A percentile compares a stretch with the other conserved stretches of the same genome.
Evolutionary conservation across 1,284 basidiomycete genomes (phyloP).

Genomic region (Cystobasidiaceae sp.): DNA sequence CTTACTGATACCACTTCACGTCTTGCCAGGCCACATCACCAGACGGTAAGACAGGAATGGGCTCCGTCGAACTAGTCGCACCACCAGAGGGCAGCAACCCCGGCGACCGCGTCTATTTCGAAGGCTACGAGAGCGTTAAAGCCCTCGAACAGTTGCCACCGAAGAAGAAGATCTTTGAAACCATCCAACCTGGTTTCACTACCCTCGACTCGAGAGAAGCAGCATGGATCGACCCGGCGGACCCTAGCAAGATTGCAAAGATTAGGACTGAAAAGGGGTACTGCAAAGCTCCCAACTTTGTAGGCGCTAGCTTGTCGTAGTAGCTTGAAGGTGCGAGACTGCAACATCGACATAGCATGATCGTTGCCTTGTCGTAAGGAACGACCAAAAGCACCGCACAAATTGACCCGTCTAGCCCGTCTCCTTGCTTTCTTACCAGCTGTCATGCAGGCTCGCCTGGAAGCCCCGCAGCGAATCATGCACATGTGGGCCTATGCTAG

Average conservation of each 20-base stretch:
- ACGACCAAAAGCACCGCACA: background rate
- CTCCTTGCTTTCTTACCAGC: no score
- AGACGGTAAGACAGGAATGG: conserved; percentile 63
- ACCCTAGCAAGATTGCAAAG: conserved; percentile 65
- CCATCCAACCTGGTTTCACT: conserved; percentile 73
- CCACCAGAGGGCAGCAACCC: conserved; percentile 80
- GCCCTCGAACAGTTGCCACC: conserved; percentile 51
- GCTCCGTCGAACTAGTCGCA: conserved; percentile 72
- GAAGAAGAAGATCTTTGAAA: conserved; percentile 96
- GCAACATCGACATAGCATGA: background rate
- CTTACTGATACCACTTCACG: background rate
- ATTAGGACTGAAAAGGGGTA: conserved; percentile 80
- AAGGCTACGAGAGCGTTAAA: conserved; percentile 54
- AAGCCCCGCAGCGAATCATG: no score
- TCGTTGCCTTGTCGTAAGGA: background rate
- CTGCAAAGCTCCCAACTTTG: conserved; percentile 70
- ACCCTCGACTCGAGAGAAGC: conserved; percentile 80
- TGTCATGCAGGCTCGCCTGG: no score
- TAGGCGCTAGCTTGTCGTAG: conserved; percentile 81
- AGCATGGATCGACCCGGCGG: conserved; percentile 80
- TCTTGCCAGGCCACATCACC: conserved; percentile 82
- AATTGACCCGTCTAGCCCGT: no score
- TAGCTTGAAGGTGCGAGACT: background rate
- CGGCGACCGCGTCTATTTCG: conserved; percentile 88
- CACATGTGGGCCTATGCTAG: no score